These are phyloP conservation scores for Blastomyces percursus DNA, from an alignment of 2,329 filamentous ascomycete species.

Conservation along the genomic window DNA sequence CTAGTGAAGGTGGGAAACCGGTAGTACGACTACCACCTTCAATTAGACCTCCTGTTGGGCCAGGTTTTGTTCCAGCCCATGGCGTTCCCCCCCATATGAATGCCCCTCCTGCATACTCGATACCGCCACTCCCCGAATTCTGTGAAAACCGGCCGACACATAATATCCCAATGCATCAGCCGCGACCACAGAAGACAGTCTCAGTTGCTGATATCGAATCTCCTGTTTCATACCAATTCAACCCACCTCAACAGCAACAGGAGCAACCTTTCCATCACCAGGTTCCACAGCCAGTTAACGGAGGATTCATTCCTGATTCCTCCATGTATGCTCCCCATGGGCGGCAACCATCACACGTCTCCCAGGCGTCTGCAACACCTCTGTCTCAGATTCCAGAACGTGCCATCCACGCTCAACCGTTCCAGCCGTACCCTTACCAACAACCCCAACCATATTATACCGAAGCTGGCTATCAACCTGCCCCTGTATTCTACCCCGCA, in stretches of 20 bases:
- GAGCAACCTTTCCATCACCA: conserved; percentile 92
- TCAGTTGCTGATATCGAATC: conserved; percentile 89
- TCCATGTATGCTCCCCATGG: conserved; percentile 48
- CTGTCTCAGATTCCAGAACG: conserved; percentile 87
- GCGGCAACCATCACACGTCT: conserved; percentile 58
- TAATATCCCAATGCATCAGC: conserved; percentile 72
- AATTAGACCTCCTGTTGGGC: conserved; percentile 23
- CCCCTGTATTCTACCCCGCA: conserved; percentile 59
- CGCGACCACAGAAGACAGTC: conserved; percentile 85
- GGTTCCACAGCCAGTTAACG: conserved; percentile 63
- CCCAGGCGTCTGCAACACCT: conserved; percentile 65
- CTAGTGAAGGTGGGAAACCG: conserved; percentile 54
- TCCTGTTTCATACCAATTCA: conserved; percentile 52
- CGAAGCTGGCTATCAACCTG: conserved; percentile 45
- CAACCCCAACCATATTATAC: conserved; percentile 47
- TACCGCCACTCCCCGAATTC: conserved; percentile 45
- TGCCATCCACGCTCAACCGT: conserved; percentile 79
- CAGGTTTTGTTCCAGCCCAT: conserved; percentile 15
- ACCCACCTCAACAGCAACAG: conserved; percentile 52
- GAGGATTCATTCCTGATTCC: conserved; percentile 41
- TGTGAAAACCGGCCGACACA: conserved; percentile 50
- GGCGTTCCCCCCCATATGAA: not conserved
- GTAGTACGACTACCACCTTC: conserved; percentile 73
- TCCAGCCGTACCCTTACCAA: conserved; percentile 63
- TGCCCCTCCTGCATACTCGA: conserved; percentile 39